Evolutionary conservation across 768 basidiomycete species (phyloP).

Genomic region (Hemileccinum impolitum): DNA sequence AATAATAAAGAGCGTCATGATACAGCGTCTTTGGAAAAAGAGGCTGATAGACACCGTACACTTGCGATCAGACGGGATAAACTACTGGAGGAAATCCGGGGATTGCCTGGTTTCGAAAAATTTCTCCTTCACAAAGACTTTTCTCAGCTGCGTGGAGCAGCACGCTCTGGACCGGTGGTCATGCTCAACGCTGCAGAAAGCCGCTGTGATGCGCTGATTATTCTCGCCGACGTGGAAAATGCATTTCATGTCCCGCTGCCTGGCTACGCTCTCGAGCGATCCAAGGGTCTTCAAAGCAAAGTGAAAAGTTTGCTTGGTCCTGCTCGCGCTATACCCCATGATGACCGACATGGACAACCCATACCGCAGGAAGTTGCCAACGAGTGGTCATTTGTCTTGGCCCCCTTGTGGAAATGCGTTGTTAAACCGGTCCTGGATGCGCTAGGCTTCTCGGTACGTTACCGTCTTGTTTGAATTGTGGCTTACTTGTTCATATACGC

Average conservation of each 20-base stretch:
- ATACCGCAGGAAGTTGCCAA: background rate
- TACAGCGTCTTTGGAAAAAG: constrained; percentile 1
- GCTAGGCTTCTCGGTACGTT: constrained; percentile 1
- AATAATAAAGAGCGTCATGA: background rate
- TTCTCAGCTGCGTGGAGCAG: constrained; percentile 10
- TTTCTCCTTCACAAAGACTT: constrained; percentile 2
- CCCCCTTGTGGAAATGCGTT: constrained; percentile 7
- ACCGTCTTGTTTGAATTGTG: background rate
- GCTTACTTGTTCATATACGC: background rate
- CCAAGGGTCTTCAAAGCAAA: background rate
- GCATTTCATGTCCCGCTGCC: constrained; percentile 7
- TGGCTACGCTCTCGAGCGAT: background rate
- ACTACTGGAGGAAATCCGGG: background rate
- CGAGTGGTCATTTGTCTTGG: constrained; percentile 3
- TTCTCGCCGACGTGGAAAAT: background rate
- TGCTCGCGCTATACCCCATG: background rate
- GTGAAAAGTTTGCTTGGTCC: background rate
- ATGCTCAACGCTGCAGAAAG: constrained; percentile 28
- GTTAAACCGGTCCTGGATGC: constrained; percentile 9
- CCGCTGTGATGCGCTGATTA: constrained; percentile 33
- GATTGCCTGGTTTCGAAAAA: constrained; percentile 3
- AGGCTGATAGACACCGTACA: background rate
- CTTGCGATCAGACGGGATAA: constrained; percentile 6
- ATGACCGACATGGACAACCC: background rate
- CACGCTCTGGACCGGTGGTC: constrained; percentile 26